phyloP scores from a whole-genome alignment of 176 grass and related monocot genomes.

The Oryza officinalis region DNA sequence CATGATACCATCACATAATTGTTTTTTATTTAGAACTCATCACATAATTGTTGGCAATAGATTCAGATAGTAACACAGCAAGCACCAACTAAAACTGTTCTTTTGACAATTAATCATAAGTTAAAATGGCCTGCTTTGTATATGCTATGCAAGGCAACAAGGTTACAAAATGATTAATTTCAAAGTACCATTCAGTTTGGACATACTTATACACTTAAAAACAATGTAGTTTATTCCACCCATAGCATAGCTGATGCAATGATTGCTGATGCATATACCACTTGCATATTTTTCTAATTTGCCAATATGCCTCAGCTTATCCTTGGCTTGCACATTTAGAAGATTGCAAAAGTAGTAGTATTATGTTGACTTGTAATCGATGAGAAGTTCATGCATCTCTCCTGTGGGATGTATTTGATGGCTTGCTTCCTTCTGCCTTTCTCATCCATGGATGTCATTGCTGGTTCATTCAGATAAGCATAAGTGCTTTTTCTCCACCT shows the following conservation, averaged over 20 bases:
- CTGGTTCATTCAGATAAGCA: slow-evolving; percentile 86
- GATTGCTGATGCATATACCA: slow-evolving; percentile 16
- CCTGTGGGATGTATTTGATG: slow-evolving; percentile 55
- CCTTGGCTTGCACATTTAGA: slow-evolving; percentile 21
- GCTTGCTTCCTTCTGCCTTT: slow-evolving; percentile 27
- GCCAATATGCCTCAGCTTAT: neutral
- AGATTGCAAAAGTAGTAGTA: slow-evolving; percentile 23
- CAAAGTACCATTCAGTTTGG: neutral
- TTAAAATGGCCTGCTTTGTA: neutral
- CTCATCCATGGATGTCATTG: slow-evolving; percentile 52
- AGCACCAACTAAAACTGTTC: neutral
- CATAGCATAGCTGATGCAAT: slow-evolving; percentile 24
- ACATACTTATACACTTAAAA: slow-evolving; percentile 14
- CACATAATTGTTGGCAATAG: neutral
- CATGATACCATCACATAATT: neutral
- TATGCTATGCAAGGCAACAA: neutral
- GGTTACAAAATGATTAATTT: slow-evolving; percentile 16
- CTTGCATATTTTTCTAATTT: slow-evolving; percentile 18
- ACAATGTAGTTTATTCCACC: slow-evolving; percentile 37
- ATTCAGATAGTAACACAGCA: neutral
- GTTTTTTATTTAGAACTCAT: too few species aligned
- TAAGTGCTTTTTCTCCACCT: slow-evolving; percentile 87
- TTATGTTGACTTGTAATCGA: slow-evolving; percentile 15
- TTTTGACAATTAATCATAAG: neutral
- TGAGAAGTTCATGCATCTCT: slow-evolving; percentile 33